These are phyloP conservation scores for Rhodotorula sp. DNA, from an alignment of 1,284 basidiomycete genomes.

Conservation along the genomic window DNA sequence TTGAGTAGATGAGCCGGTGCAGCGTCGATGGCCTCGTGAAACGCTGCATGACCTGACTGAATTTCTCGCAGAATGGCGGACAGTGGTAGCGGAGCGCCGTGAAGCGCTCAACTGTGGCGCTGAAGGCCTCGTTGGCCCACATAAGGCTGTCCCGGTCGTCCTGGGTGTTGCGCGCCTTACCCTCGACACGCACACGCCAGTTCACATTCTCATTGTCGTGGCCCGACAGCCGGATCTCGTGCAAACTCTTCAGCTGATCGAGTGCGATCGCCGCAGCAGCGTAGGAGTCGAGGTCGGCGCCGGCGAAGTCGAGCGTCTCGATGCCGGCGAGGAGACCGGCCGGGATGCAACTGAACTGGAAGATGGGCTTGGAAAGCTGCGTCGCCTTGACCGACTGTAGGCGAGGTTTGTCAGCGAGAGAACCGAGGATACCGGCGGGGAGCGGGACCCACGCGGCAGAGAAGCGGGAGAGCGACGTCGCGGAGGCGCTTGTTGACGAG, in stretches of 20 bases:
- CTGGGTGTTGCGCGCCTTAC: background rate
- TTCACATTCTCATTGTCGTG: background rate
- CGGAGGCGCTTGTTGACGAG: background rate
- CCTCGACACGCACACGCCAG: too few relatives aligned
- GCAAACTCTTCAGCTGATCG: background rate
- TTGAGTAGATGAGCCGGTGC: too few relatives aligned
- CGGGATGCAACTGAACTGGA: background rate
- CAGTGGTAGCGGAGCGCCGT: background rate
- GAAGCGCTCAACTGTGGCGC: background rate
- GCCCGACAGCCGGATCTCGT: too few relatives aligned
- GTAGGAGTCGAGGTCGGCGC: background rate
- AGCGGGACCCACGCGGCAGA: background rate
- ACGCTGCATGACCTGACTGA: background rate
- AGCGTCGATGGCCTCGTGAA: too few relatives aligned
- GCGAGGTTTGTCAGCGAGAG: background rate
- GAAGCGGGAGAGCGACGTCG: background rate
- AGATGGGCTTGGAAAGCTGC: background rate
- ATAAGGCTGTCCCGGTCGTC: background rate
- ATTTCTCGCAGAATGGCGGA: too few relatives aligned
- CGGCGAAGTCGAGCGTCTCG: background rate
- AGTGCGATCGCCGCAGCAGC: background rate
- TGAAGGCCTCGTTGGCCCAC: background rate
- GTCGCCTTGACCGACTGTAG: background rate
- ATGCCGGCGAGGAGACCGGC: background rate
- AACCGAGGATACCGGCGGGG: background rate